A percentile compares a stretch with the other conserved stretches of the same genome.
phyloP scores from a whole-genome alignment of 129 eudicot species.

The Flaveria sonorensis region DNA sequence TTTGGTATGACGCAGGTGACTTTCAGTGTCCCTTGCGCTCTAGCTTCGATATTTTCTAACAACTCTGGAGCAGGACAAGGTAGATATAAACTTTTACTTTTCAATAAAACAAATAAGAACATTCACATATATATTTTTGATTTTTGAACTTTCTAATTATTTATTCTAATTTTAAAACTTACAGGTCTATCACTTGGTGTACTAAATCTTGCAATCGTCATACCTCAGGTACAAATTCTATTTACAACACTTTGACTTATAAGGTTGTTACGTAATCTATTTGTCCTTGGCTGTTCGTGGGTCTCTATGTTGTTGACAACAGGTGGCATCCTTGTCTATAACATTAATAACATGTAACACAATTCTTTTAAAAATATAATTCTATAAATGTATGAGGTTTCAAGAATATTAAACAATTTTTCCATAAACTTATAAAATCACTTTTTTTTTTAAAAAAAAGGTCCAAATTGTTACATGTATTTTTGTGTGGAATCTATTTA shows the following conservation, averaged over 20 bases:
- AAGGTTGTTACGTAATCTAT: too few species aligned
- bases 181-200: constrained; percentile 64
- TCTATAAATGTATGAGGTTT: neutral
- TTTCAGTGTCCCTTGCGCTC: constrained; percentile 72
- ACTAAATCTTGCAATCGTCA: constrained; percentile 68
- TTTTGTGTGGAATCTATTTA: constrained; percentile 18
- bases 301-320: neutral
- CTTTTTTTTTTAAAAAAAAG: neutral
- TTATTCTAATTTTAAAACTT: neutral
- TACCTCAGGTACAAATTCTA: constrained; percentile 57
- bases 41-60: constrained; percentile 65
- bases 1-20: constrained; percentile 47
- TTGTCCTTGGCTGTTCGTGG: neutral
- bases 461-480: constrained; percentile 9
- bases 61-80: constrained; percentile 66
- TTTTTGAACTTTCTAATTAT: neutral
- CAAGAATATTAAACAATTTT: neutral
- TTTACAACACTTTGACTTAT: neutral
- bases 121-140: neutral
- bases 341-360: neutral
- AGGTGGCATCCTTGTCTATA: too few species aligned
- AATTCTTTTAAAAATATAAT: neutral
- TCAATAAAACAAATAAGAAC: neutral
- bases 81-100: constrained; percentile 7
- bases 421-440: neutral